These are phyloP conservation scores for Flueggea neowawraea DNA, from an alignment of 441 rosid species.

Conservation along the genomic window DNA sequence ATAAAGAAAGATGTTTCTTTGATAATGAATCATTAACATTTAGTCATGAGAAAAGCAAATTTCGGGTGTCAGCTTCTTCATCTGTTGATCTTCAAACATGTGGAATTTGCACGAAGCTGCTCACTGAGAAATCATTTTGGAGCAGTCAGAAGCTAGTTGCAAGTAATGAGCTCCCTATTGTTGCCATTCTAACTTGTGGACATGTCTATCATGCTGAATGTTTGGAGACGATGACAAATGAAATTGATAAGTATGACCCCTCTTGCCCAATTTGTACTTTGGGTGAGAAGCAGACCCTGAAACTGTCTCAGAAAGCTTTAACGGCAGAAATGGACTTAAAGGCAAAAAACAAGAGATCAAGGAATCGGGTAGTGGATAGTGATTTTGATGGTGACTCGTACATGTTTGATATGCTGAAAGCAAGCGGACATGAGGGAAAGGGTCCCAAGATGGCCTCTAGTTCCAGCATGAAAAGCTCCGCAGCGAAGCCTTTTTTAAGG, in stretches of 20 bases:
- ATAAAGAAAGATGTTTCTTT: constrained; percentile 55
- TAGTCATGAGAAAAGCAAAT: constrained; percentile 51
- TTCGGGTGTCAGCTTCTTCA: constrained; percentile 35
- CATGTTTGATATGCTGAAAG: constrained; percentile 37
- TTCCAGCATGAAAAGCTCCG: constrained; percentile 64
- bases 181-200: constrained; percentile 80
- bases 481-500: constrained; percentile 62
- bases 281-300: constrained; percentile 72
- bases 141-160: constrained; percentile 68
- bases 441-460: constrained; percentile 55
- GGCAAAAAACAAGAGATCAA: constrained; percentile 63
- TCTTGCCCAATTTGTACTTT: constrained; percentile 89
- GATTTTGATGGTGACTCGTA: constrained; percentile 48
- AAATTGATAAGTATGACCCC: constrained; percentile 84
- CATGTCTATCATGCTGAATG: constrained; percentile 98
- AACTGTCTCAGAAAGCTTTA: constrained; percentile 79
- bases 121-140: constrained; percentile 80
- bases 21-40: constrained; percentile 51
- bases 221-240: constrained; percentile 86
- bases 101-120: constrained; percentile 83
- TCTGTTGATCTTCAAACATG: constrained; percentile 65
- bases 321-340: constrained; percentile 72
- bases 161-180: constrained; percentile 64
- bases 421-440: constrained; percentile 44
- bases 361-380: constrained; percentile 62